Evolutionary conservation across 768 basidiomycete species (phyloP).

Genomic region (Tricholoma furcatifolium): DNA sequence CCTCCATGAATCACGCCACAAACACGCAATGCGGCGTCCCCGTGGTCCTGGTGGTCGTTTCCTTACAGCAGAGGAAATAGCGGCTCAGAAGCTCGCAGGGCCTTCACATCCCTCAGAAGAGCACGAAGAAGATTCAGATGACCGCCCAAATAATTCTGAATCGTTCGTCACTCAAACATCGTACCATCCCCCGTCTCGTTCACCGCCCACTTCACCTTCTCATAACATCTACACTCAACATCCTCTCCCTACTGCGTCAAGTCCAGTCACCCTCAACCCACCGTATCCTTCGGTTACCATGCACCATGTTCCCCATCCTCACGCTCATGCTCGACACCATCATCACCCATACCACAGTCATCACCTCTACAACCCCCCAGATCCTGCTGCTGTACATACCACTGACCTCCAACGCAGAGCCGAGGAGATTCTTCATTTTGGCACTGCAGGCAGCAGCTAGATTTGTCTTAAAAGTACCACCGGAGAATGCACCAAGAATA

Average conservation of each 20-base stretch:
- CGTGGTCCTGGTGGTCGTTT: conserved; percentile 97
- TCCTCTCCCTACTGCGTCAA: conserved; percentile 23
- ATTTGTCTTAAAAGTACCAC: neutral
- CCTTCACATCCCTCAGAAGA: conserved; percentile 22
- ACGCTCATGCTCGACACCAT: conserved; percentile 74
- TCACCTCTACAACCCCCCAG: conserved; percentile 35
- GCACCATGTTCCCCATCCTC: conserved; percentile 81
- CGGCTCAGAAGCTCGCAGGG: conserved; percentile 61
- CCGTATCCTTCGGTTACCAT: conserved; percentile 61
- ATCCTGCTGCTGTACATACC: conserved; percentile 29
- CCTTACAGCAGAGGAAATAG: conserved; percentile 94
- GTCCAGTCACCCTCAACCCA: conserved; percentile 51
- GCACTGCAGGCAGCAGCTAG: conserved; percentile 24
- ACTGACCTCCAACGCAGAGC: conserved; percentile 40
- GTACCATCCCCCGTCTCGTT: conserved; percentile 19
- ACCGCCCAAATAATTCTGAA: conserved; percentile 26
- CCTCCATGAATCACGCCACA: conserved; percentile 96
- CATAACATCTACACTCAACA: conserved; percentile 20
- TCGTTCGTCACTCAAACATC: conserved; percentile 23
- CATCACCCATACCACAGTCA: conserved; percentile 43
- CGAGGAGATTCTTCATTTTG: conserved; percentile 51
- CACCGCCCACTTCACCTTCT: conserved; percentile 13
- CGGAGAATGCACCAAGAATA: conserved; percentile 16
- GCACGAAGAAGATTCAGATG: conserved; percentile 39
- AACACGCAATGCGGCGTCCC: conserved; percentile 96